Percentiles rank a stretch among this genome's conserved stretches.
phyloP scores from a whole-genome alignment of 2,329 filamentous ascomycete genomes.

The Geosmithia flava region DNA sequence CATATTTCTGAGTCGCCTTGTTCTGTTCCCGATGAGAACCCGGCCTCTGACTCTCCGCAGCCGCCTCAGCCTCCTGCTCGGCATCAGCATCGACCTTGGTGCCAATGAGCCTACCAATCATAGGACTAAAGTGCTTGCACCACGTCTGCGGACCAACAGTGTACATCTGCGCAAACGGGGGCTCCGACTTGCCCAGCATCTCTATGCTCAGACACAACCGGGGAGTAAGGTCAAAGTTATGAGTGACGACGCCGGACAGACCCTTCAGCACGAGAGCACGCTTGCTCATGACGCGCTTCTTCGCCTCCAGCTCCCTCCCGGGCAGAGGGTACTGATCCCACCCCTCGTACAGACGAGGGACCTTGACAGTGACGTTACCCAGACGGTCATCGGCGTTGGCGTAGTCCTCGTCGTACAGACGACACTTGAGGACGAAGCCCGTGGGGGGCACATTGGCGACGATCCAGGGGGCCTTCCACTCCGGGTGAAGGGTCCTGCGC shows the following conservation, averaged over 20 bases:
- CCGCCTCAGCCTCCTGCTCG: conserved; percentile 14
- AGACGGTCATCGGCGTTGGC: conserved; percentile 78
- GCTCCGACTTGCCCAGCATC: conserved; percentile 64
- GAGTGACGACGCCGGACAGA: conserved; percentile 49
- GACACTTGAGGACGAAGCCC: conserved; percentile 75
- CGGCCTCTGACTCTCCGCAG: conserved; percentile 1
- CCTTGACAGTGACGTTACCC: conserved; percentile 68
- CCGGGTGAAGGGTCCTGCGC: conserved; percentile 58
- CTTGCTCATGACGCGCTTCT: conserved; percentile 79
- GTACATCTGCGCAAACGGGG: conserved; percentile 57
- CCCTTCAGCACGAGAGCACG: conserved; percentile 68
- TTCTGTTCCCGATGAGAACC: conserved; percentile 14
- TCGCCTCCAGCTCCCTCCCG: conserved; percentile 52
- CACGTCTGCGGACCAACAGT: conserved; percentile 66
- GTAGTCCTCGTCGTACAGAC: conserved; percentile 82
- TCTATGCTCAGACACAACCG: conserved; percentile 61
- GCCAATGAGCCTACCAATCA: conserved; percentile 73
- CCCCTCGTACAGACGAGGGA: conserved; percentile 43
- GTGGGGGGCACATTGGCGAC: conserved; percentile 74
- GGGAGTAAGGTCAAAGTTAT: conserved; percentile 55
- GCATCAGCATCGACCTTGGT: conserved; percentile 55
- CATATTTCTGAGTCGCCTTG: conserved; percentile 57
- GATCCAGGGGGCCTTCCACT: conserved; percentile 78
- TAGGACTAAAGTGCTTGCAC: conserved; percentile 77
- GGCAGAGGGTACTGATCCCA: conserved; percentile 57